Evolutionary conservation across 2,329 filamentous ascomycete genomes (phyloP).

Genomic region (Rhynchosporium agropyri): DNA sequence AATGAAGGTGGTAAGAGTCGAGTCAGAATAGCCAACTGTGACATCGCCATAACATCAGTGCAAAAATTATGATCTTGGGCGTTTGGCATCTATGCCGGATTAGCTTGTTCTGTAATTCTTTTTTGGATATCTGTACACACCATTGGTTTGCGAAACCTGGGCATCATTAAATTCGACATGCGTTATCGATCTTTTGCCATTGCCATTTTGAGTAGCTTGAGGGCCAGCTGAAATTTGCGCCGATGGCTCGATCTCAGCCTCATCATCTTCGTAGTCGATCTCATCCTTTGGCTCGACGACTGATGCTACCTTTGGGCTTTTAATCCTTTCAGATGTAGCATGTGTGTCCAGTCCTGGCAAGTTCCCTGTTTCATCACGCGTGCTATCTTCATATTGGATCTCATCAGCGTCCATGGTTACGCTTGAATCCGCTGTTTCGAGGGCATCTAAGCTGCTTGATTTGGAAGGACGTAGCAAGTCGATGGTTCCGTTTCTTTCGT

Average conservation of each 20-base stretch:
- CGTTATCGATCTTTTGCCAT: conserved; percentile 38
- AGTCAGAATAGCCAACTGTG: not conserved
- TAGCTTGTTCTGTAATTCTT: conserved; percentile 23
- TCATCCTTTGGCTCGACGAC: conserved; percentile 37
- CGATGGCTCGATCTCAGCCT: conserved; percentile 24
- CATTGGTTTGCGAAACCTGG: conserved; percentile 28
- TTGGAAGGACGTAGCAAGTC: conserved; percentile 6
- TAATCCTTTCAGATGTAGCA: not conserved
- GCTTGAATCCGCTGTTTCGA: conserved; percentile 39
- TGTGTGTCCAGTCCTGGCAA: not conserved
- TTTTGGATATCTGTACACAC: conserved; percentile 29
- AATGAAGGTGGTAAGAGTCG: not conserved
- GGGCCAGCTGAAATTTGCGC: not conserved
- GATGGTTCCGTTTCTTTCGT: not conserved
- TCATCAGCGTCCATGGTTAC: conserved; percentile 44
- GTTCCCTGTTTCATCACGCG: conserved; percentile 44
- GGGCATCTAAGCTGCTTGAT: conserved; percentile 22
- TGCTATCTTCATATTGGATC: conserved; percentile 41
- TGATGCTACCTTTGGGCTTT: conserved; percentile 41
- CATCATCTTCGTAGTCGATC: conserved; percentile 40
- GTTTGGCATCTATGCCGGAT: conserved; percentile 40
- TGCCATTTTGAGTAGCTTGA: conserved; percentile 25
- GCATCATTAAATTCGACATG: conserved; percentile 35
- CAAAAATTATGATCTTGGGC: conserved; percentile 37
- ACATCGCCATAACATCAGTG: not conserved